Percentiles rank a stretch among this genome's conserved stretches.
phyloP scores from a whole-genome alignment of 2,329 filamentous ascomycete genomes.

The Xylaria arbuscula region DNA sequence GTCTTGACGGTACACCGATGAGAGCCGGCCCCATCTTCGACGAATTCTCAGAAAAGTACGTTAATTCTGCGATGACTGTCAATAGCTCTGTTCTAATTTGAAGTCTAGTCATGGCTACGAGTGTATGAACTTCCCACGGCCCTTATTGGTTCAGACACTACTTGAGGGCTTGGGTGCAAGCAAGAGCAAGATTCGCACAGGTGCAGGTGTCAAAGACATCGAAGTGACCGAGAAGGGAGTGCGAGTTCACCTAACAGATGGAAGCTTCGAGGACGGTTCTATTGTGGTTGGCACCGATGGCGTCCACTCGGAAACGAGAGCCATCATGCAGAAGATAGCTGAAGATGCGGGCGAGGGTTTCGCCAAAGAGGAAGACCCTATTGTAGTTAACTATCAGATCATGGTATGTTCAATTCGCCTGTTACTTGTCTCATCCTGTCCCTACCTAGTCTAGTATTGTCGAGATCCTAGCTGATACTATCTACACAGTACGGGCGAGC shows the following conservation, averaged over 20 bases:
- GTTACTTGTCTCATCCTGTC: not conserved
- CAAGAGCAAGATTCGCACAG: conserved; percentile 27
- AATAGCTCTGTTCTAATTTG: not conserved
- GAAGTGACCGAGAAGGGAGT: conserved; percentile 31
- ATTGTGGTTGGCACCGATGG: conserved; percentile 39
- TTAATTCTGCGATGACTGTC: not conserved
- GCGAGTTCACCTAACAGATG: conserved; percentile 31
- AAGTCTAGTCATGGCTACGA: conserved; percentile 32
- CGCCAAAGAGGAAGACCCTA: conserved; percentile 29
- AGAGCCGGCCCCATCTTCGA: conserved; percentile 14
- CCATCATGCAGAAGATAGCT: conserved; percentile 33
- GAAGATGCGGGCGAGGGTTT: conserved; percentile 23
- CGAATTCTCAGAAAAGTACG: conserved; percentile 20
- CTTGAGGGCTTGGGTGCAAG: conserved; percentile 19
- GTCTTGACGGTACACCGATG: conserved; percentile 25
- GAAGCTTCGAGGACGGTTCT: conserved; percentile 35
- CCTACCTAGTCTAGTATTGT: not conserved
- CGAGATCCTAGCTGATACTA: not conserved
- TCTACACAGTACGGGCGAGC: conserved; percentile 32
- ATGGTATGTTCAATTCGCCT: conserved; percentile 21
- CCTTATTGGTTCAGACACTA: conserved; percentile 25
- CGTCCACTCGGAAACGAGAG: conserved; percentile 33
- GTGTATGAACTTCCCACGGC: conserved; percentile 35
- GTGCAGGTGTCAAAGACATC: conserved; percentile 25
- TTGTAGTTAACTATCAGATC: conserved; percentile 32